Base-by-base conservation (phyloP, 306 rosid species). In the Begonia masoniana region DNA sequence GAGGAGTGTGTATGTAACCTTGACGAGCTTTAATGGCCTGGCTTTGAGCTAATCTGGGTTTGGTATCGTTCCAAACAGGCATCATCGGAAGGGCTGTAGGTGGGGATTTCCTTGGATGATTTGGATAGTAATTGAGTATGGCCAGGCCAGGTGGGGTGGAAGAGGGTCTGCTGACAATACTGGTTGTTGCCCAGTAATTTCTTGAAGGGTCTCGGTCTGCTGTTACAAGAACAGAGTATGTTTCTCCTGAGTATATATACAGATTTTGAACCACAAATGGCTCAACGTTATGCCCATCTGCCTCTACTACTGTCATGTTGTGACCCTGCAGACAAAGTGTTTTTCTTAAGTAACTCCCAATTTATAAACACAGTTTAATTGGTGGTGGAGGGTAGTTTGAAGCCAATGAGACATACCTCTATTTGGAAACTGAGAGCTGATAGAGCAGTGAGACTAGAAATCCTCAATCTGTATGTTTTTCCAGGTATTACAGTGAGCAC, bases 221-320 rank as follows among this genome's bases (percentile, higher is more conserved):
- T 74, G 71, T 80, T 41, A 89, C 62, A 41, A 89, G 54, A 17
- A 89, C 95, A 1, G 97, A 89, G 61, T 89, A 89, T 12, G 95
- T 85, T 73, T 89, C 97, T 12, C 95, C 97, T 0, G 97, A 85
- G 58, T 89, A 89, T 51, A 89, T 56, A 77, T 70, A 85, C 3
- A 89, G 64, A 48, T 80, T 85, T 10, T 80, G 63, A 5, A 85
- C 87, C 55, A 57, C 83, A 19, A 89, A 85, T 14, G 97, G 95
- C 50, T 89, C 94, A 0, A 89, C 95, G 51, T 85, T 75, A 66
- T 85, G 91, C 23, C 97, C 95, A 68, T 89, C 97, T 17, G 95
- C 94, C 71, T 85, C 94, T 6, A 89, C 94, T 39, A 89, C 94
- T 3, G 87, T 85, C 97, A 89, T 82, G 31, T 83, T 85, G 51